A percentile compares a stretch with the other conserved stretches of the same genome.
phyloP scores from a whole-genome alignment of 2,329 filamentous ascomycete species.

The Aspergillus fijiensis region DNA sequence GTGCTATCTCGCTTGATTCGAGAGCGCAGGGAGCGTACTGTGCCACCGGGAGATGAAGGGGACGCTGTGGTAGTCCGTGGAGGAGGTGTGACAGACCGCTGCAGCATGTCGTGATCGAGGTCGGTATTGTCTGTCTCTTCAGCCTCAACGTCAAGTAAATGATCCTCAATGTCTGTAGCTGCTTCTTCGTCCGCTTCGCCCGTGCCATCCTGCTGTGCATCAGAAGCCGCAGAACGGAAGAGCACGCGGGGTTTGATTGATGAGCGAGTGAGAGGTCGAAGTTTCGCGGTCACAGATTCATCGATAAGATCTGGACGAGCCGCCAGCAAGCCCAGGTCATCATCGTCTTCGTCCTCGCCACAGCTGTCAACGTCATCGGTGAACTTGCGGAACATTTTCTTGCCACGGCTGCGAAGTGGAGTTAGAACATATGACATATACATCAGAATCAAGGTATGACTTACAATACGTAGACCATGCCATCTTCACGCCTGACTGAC shows the following conservation, averaged over 20 bases:
- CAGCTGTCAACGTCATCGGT: constrained; percentile 43
- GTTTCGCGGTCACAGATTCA: constrained; percentile 25
- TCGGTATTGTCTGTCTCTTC: constrained; percentile 19
- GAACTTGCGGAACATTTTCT: constrained; percentile 60
- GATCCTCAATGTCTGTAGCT: constrained; percentile 55
- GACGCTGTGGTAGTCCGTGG: constrained; percentile 22
- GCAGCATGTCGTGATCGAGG: constrained; percentile 17
- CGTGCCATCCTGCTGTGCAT: constrained; percentile 38
- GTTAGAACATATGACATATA: constrained; percentile 26
- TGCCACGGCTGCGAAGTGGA: constrained; percentile 53
- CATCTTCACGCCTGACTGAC: constrained; percentile 54
- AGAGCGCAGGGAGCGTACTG: constrained; percentile 35
- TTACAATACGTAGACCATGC: constrained; percentile 63
- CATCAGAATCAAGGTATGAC: constrained; percentile 30
- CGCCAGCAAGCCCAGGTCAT: constrained; percentile 44
- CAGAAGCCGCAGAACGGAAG: constrained; percentile 52
- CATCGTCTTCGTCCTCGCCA: constrained; percentile 43
- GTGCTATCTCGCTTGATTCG: constrained; percentile 27
- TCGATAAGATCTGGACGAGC: constrained; percentile 41
- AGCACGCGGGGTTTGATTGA: constrained; percentile 61
- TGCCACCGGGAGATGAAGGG: constrained; percentile 33
- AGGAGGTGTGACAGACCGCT: constrained; percentile 25
- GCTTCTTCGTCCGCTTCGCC: constrained; percentile 53
- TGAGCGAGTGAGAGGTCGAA: constrained; percentile 56
- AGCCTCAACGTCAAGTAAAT: constrained; percentile 20